A percentile compares a stretch with the other conserved stretches of the same genome.
Conservation (phyloP, 2,329 filamentous ascomycete species). For the Hypoxylon sp. region DNA sequence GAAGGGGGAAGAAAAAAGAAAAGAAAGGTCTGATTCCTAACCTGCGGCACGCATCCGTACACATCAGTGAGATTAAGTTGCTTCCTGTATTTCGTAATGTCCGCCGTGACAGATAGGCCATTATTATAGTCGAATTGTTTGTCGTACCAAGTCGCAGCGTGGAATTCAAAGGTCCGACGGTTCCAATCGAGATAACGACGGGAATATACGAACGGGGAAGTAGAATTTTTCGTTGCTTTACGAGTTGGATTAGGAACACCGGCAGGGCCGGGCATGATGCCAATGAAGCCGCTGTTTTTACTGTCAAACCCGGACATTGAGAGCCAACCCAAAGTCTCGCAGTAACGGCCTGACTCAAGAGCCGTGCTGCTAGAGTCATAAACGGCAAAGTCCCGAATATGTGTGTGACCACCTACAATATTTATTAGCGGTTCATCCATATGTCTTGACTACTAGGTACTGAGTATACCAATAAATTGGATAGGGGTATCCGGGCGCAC, state of each 20-base stretch:
- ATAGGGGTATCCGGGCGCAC: conserved; percentile 71
- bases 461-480: conserved; percentile 66
- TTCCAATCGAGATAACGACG: conserved; percentile 80
- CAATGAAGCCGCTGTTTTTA: conserved; percentile 60
- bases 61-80: conserved; percentile 69
- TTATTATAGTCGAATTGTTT: conserved; percentile 65
- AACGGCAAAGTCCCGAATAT: conserved; percentile 75
- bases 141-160: conserved; percentile 67
- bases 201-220: conserved; percentile 63
- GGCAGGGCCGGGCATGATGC: conserved; percentile 54
- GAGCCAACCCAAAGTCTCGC: conserved; percentile 77
- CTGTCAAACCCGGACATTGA: conserved; percentile 73
- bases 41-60: conserved; percentile 72
- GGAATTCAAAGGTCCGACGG: conserved; percentile 74
- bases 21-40: conserved; percentile 1
- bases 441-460: background rate
- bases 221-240: conserved; percentile 58
- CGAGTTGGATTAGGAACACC: conserved; percentile 59
- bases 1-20: no score
- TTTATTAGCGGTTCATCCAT: conserved; percentile 18
- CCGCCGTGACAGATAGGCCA: conserved; percentile 62
- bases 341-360: conserved; percentile 74
- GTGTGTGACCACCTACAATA: conserved; percentile 69
- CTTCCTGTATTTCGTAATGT: conserved; percentile 66
- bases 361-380: conserved; percentile 74